Evolutionary conservation across 2,329 filamentous ascomycete genomes (phyloP).

Genomic region (Gliomastix tumulicola): DNA sequence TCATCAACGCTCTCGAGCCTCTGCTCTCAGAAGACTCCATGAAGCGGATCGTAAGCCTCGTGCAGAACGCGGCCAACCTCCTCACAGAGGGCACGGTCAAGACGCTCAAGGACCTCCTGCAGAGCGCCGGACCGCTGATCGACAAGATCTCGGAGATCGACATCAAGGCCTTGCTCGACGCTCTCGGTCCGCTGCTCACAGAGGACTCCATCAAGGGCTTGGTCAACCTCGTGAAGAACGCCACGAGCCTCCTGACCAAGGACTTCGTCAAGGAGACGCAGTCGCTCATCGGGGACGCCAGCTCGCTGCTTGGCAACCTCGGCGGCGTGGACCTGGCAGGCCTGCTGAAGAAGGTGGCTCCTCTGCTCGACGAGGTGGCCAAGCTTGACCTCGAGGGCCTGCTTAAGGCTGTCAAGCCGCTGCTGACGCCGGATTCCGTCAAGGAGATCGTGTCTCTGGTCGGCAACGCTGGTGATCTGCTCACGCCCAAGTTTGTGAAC

Average conservation of each 20-base stretch:
- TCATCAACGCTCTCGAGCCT: constrained; percentile 17
- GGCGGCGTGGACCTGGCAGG: constrained; percentile 22
- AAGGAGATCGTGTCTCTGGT: constrained; percentile 24
- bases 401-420: constrained; percentile 15
- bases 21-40: constrained; percentile 21
- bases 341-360: constrained; percentile 21
- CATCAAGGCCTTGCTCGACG: constrained; percentile 17
- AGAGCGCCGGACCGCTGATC: constrained; percentile 13
- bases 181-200: constrained; percentile 16
- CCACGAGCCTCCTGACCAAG: constrained; percentile 16
- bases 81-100: constrained; percentile 13
- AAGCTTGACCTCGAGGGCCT: constrained; percentile 21
- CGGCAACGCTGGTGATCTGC: constrained; percentile 26
- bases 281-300: constrained; percentile 9
- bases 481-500: constrained; percentile 29
- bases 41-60: constrained; percentile 21
- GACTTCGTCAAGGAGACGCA: constrained; percentile 11
- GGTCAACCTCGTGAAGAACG: constrained; percentile 23
- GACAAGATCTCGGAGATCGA: constrained; percentile 22
- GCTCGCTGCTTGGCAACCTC: constrained; percentile 22
- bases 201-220: constrained; percentile 18
- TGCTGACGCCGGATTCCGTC: constrained; percentile 23
- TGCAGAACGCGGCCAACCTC: constrained; percentile 21
- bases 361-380: constrained; percentile 21
- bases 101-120: constrained; percentile 8